These are phyloP conservation scores for Phallus indusiatus DNA, from an alignment of 768 basidiomycete genomes.

Conservation along the genomic window DNA sequence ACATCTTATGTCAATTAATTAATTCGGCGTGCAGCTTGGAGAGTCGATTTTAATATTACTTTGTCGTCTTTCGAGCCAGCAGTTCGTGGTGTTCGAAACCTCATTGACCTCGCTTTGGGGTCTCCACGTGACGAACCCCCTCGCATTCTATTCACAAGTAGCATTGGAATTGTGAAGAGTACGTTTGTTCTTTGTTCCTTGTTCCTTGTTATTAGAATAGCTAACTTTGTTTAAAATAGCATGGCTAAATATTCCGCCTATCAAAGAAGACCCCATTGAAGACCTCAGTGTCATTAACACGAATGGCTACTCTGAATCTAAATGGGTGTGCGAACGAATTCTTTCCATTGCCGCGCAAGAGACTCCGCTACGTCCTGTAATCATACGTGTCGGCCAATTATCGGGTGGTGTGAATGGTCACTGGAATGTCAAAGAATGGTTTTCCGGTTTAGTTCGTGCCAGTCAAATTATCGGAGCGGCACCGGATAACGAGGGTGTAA, in stretches of 20 bases:
- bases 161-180: constrained; percentile 24
- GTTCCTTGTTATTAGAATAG: background rate
- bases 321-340: constrained; percentile 26
- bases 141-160: constrained; percentile 26
- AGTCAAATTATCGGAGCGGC: background rate
- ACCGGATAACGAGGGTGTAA: constrained; percentile 3
- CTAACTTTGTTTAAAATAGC: constrained; percentile 3
- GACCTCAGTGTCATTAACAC: constrained; percentile 1
- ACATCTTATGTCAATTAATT: background rate
- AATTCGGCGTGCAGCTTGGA: constrained; percentile 22
- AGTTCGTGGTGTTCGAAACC: constrained; percentile 19
- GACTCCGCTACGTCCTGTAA: constrained; percentile 3
- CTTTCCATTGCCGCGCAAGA: constrained; percentile 15
- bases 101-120: constrained; percentile 27
- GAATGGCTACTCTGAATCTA: constrained; percentile 12
- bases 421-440: constrained; percentile 30
- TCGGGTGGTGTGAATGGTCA: constrained; percentile 26
- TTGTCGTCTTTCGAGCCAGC: constrained; percentile 24
- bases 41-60: constrained; percentile 26
- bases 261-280: background rate
- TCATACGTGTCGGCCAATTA: constrained; percentile 30
- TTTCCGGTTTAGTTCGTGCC: background rate
- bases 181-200: constrained; percentile 11
- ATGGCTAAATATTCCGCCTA: background rate
- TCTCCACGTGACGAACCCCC: constrained; percentile 19